These are phyloP conservation scores for Cyclaneusma minus DNA, from an alignment of 2,329 filamentous ascomycete species.

Conservation along the genomic window DNA sequence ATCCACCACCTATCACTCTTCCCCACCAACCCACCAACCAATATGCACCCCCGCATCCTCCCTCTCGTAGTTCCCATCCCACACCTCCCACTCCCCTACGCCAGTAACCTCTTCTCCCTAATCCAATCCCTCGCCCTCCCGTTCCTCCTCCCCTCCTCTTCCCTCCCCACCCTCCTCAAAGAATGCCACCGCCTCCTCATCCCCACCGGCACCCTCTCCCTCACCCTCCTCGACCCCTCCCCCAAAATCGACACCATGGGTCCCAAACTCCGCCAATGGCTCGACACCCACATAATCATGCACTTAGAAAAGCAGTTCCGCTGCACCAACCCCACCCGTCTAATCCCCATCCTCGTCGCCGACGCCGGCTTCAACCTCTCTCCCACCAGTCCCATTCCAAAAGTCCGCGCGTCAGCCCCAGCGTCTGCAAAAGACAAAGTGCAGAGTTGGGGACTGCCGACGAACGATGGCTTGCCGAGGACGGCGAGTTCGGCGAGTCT, in stretches of 20 bases:
- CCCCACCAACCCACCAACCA: constrained; percentile 17
- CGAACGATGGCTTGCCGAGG: too few relatives aligned
- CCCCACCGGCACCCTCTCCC: constrained; percentile 37
- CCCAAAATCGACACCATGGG: constrained; percentile 41
- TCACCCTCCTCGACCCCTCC: constrained; percentile 47
- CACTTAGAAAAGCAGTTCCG: constrained; percentile 43
- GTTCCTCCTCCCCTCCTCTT: constrained; percentile 34
- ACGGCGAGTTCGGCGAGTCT: too few relatives aligned
- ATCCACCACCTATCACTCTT: constrained; percentile 27
- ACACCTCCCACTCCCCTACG: constrained; percentile 20
- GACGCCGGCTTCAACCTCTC: constrained; percentile 36
- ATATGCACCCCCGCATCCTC: constrained; percentile 19
- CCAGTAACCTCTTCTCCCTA: constrained; percentile 25
- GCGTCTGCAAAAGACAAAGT: too few relatives aligned
- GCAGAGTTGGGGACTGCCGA: too few relatives aligned
- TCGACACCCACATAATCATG: constrained; percentile 42
- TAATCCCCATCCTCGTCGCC: constrained; percentile 42
- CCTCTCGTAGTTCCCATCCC: constrained; percentile 20
- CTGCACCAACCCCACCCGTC: constrained; percentile 40
- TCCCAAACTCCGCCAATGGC: constrained; percentile 40
- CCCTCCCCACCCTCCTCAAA: constrained; percentile 38
- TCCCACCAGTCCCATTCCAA: constrained; percentile 30
- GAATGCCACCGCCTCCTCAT: constrained; percentile 40
- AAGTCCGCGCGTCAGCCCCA: too few relatives aligned
- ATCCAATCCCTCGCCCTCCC: constrained; percentile 40